phyloP scores from a whole-genome alignment of 1,284 basidiomycete genomes.

The Ustilago shanxiensis region DNA sequence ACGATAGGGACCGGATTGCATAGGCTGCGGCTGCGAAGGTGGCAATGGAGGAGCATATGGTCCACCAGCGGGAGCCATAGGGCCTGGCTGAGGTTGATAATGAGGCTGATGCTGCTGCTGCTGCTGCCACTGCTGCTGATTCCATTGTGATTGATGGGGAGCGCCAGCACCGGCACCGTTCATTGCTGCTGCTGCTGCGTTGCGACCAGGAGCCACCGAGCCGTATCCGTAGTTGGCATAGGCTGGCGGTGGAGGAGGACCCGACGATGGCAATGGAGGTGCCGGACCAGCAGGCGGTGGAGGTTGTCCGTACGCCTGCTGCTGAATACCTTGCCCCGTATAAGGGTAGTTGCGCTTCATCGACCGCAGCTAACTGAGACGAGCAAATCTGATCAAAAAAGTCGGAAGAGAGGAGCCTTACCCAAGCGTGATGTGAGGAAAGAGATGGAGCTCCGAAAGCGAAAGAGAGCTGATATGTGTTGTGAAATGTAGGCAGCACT shows the following conservation, averaged over 20 bases:
- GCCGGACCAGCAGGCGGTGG: constrained; percentile 44
- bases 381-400: background rate
- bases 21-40: constrained; percentile 1
- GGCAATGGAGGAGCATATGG: constrained; percentile 25
- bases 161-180: constrained; percentile 15
- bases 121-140: constrained; percentile 55
- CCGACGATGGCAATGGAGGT: constrained; percentile 36
- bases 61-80: constrained; percentile 12
- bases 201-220: constrained; percentile 23
- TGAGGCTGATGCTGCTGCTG: constrained; percentile 40
- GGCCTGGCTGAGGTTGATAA: constrained; percentile 51
- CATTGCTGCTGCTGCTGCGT: constrained; percentile 7
- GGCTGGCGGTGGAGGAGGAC: constrained; percentile 24
- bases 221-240: constrained; percentile 64
- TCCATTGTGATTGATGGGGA: constrained; percentile 52
- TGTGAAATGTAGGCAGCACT: background rate
- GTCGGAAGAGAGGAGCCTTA: background rate
- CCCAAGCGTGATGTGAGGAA: background rate
- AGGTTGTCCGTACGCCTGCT: constrained; percentile 29
- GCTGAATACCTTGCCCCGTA: constrained; percentile 20
- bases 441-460: background rate
- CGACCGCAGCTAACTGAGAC: background rate
- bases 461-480: background rate
- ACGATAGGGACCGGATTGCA: constrained; percentile 29
- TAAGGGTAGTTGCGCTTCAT: constrained; percentile 43